Evolutionary conservation across 352 stramenopile genomes (phyloP).

Genomic region (Globisporangium nunn): DNA sequence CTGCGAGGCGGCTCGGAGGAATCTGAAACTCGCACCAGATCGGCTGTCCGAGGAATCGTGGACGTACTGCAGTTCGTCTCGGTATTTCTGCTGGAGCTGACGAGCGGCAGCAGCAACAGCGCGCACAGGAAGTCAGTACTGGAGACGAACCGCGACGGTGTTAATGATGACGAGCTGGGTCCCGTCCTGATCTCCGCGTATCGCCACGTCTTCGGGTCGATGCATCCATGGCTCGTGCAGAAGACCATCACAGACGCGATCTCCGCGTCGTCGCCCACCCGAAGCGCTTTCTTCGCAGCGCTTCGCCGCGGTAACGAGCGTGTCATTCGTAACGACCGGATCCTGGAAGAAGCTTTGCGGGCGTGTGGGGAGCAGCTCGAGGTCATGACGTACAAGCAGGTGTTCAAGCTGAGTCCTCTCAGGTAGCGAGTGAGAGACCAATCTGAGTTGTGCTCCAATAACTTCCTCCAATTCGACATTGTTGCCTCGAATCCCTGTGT

Average conservation of each 20-base stretch:
- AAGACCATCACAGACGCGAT: conserved; percentile 5
- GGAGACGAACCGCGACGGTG: background rate
- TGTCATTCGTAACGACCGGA: conserved; percentile 4
- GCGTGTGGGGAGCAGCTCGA: conserved; percentile 5
- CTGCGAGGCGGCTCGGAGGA: background rate
- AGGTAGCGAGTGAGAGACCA: background rate
- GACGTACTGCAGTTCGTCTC: conserved; percentile 4
- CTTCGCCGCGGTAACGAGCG: conserved; percentile 11
- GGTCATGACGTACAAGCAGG: background rate
- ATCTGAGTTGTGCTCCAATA: too few relatives aligned
- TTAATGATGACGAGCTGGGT: background rate
- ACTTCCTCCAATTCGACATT: conserved; percentile 1
- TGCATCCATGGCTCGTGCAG: conserved; percentile 11
- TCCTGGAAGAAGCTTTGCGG: conserved; percentile 1
- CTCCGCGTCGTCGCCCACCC: background rate
- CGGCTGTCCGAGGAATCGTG: background rate
- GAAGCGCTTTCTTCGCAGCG: conserved; percentile 5
- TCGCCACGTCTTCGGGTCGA: conserved; percentile 7
- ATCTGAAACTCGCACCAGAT: too few relatives aligned
- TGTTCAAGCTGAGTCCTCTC: background rate
- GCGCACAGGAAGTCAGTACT: background rate
- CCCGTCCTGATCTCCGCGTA: conserved; percentile 6
- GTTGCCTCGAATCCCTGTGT: background rate
- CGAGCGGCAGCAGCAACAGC: background rate
- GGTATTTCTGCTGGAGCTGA: conserved; percentile 5